Evolutionary conservation across 805 yeast species (phyloP), one percentile per base, ranked within the genome.

Genomic region (Yamadazyma akitaensis): DNA sequence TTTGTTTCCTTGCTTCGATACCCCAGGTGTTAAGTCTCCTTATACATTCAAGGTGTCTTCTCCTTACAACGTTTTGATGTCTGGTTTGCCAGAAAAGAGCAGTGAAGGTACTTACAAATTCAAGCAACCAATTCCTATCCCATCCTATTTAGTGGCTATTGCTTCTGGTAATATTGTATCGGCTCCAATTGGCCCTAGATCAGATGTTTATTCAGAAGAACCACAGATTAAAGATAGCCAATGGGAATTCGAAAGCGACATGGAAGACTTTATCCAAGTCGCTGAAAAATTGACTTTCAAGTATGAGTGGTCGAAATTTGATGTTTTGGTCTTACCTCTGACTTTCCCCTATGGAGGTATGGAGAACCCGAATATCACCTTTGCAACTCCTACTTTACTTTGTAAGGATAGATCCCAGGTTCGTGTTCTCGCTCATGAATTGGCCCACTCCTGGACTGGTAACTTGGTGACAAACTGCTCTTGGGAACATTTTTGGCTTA

Each of bases 401-500:
- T 56, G 67, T 50, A 58, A 59, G 35, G 71, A 66, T 52, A 52
- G 70, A 40, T 61, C 69, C 11, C 68, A 65, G 50, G 64, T 63
- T 19, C 57, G 54, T 35, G 71, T 66, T 5, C 56, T 66, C 58
- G 69, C 70, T 11, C 71, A 66, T 53, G 71, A 66, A 47, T 61
- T 66, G 53, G 69, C 71, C 18, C 71, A 66, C 49, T 61, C 67
- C 5, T 66, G 71, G 71, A 56, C 63, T n/a, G 71, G 71, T 12
- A 66, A 66, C 48, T 58, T 66, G 46, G 70, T 64, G 13, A 66
- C 71, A 19, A 66, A 64, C 49, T 57, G 63, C 35, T 61, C 65
- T 5, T 66, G 70, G 70, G 71, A 64, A 39, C 70, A 66, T 53
- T 65, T 64, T 45, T 66, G 71, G 71, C 55, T 66, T 25, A 66